Evolutionary conservation across 768 basidiomycete genomes (phyloP).

Genomic region (Leccinum variicolor): DNA sequence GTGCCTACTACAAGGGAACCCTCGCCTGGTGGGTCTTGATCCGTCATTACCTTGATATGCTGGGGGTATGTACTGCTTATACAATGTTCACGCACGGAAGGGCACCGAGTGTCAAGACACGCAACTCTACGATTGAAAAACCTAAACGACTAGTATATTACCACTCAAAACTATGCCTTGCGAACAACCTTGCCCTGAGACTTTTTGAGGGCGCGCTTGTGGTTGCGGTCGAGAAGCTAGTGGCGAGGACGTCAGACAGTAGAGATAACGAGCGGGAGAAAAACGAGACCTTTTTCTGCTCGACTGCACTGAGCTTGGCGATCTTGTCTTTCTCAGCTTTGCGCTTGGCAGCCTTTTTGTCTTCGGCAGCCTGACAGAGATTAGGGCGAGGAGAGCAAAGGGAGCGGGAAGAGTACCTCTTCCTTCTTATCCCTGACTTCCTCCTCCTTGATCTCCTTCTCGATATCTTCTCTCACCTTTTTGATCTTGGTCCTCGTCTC

Average conservation of each 20-base stretch:
- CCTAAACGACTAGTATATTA: neutral
- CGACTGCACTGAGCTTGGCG: slow-evolving; percentile 68
- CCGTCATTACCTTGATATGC: slow-evolving; percentile 6
- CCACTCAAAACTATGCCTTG: slow-evolving; percentile 16
- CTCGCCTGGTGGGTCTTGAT: slow-evolving; percentile 20
- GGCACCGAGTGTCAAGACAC: neutral
- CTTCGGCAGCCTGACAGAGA: slow-evolving; percentile 45
- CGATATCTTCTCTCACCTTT: slow-evolving; percentile 69
- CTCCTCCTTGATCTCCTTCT: slow-evolving; percentile 66
- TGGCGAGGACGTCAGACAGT: slow-evolving; percentile 1
- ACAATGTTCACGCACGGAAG: slow-evolving; percentile 14
- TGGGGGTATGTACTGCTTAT: neutral
- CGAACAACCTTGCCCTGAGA: slow-evolving; percentile 59
- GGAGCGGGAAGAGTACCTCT: slow-evolving; percentile 42
- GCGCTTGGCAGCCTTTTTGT: slow-evolving; percentile 69
- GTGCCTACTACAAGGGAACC: slow-evolving; percentile 16
- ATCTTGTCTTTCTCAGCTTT: slow-evolving; percentile 72
- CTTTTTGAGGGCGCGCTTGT: slow-evolving; percentile 68
- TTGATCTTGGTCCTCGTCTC: slow-evolving; percentile 80
- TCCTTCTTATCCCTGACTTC: slow-evolving; percentile 64
- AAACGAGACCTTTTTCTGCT: slow-evolving; percentile 71
- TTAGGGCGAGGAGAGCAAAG: neutral
- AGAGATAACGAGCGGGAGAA: neutral
- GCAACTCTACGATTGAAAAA: slow-evolving; percentile 13
- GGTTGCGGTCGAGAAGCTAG: slow-evolving; percentile 71